Evolutionary conservation across 768 basidiomycete species (phyloP), one percentile per base, ranked within the genome.

Genomic region (Macrocybe gigantea): DNA sequence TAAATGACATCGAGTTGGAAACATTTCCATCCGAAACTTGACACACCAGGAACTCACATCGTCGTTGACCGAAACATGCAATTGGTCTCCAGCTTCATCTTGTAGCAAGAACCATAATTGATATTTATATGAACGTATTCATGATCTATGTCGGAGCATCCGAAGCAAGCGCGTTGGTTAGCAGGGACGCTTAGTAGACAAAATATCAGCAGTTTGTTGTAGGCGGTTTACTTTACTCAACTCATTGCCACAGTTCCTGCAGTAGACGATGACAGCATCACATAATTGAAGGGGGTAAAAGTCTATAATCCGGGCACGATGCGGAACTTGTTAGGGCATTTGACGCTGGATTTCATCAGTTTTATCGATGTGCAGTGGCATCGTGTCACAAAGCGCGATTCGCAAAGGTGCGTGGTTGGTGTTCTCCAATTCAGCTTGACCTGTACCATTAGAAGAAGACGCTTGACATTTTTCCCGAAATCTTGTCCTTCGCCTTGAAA

Each of bases 111-210:
- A 49, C 45, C 67, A 74, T 45, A 85, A 60, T 42, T 73, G 61
- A 48, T 74, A 85, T 41, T 66, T 61, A 47, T 72, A 73, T 33
- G 68, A 41, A 74, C 70, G 50, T 73, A 75, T 43, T 75, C 72
- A 36, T 74, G 66, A 33, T 78, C 72, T 55, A 72, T 69, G 56
- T 83, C 79, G 43, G 67, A 65, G 57, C 85, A 87, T 9, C 60
- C 57, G 5, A 70, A 58, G 54, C 85, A 87, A 15, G 66, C 68
- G 51, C 64, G 65, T 32, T 66, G 68, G 2, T 53, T 64, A 15
- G 57, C 55, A 0, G 73, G 70, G 15, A 82, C 64, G 33, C 84
- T 86, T 45, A 11, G 36, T 44, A 13, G 35, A 9, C 14, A 50
- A 13, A 33, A 15, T 13, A 31, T 22, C 31, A 41, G 36, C 53